These are phyloP conservation scores for Candida broadrunensis DNA, from an alignment of 805 yeast species.

Conservation along the genomic window DNA sequence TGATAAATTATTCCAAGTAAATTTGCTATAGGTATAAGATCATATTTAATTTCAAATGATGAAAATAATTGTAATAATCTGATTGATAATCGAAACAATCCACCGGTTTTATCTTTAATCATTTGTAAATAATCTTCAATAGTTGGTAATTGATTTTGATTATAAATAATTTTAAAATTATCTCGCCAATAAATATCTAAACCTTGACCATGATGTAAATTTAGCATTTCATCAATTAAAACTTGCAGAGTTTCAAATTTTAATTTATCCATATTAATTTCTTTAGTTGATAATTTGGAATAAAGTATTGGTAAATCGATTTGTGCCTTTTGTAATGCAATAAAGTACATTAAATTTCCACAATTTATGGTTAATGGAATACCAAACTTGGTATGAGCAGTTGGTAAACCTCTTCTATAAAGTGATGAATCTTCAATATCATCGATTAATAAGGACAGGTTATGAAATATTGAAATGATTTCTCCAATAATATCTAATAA, in stretches of 20 bases:
- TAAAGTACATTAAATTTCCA: conserved; percentile 78
- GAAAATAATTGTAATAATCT: conserved; percentile 49
- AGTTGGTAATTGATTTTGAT: conserved; percentile 17
- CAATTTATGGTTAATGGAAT: conserved; percentile 77
- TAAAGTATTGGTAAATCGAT: conserved; percentile 12
- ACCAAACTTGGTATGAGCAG: conserved; percentile 79
- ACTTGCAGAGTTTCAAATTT: conserved; percentile 34
- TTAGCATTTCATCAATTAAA: conserved; percentile 70
- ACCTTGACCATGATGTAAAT: conserved; percentile 88
- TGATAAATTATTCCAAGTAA: conserved; percentile 82
- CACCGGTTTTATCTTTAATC: conserved; percentile 89
- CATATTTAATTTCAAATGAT: not conserved
- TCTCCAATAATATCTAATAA: conserved; percentile 24
- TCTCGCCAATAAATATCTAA: conserved; percentile 89
- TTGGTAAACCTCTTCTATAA: conserved; percentile 72
- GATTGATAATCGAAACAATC: conserved; percentile 74
- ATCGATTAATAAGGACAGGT: conserved; percentile 52
- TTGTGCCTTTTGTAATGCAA: conserved; percentile 53
- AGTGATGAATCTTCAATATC: conserved; percentile 82
- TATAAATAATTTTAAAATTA: conserved; percentile 11
- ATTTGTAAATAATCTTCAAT: conserved; percentile 59
- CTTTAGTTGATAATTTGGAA: conserved; percentile 7
- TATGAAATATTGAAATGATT: conserved; percentile 32
- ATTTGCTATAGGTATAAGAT: conserved; percentile 57
- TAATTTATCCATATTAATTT: conserved; percentile 21